These are phyloP conservation scores for Capniomyces stellatus DNA, from an alignment of 371 early-diverging fungal genomes.

Conservation along the genomic window DNA sequence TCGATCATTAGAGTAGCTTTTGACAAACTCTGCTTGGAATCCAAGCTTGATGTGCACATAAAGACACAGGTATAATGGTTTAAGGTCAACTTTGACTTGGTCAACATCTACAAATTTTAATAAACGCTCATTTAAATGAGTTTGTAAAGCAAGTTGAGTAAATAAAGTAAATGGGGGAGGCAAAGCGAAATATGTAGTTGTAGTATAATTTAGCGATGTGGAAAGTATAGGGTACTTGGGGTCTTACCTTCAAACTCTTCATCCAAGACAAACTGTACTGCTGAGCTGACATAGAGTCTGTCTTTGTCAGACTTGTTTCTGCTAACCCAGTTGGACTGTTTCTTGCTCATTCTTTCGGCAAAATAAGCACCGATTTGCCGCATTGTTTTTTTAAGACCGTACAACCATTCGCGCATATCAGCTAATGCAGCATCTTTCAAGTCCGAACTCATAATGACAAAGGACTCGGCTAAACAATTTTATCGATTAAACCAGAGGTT, in stretches of 20 bases:
- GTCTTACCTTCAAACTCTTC: slow-evolving; percentile 61
- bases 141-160: too few species aligned
- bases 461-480: slow-evolving; percentile 26
- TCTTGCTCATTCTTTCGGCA: slow-evolving; percentile 51
- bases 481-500: not conserved
- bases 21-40: slow-evolving; percentile 60
- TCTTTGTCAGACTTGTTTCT: slow-evolving; percentile 12
- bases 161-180: too few species aligned
- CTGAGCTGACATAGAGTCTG: slow-evolving; percentile 45
- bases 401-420: slow-evolving; percentile 85
- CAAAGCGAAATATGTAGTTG: too few species aligned
- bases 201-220: not conserved
- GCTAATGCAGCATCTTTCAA: slow-evolving; percentile 65
- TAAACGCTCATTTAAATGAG: too few species aligned
- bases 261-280: slow-evolving; percentile 71
- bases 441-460: slow-evolving; percentile 65
- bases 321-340: slow-evolving; percentile 31
- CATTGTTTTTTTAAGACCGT: slow-evolving; percentile 58
- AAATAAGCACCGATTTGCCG: slow-evolving; percentile 69
- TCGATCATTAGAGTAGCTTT: slow-evolving; percentile 82
- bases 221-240: not conserved
- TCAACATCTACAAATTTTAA: slow-evolving; percentile 32
- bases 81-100: slow-evolving; percentile 59
- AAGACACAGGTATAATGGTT: slow-evolving; percentile 85
- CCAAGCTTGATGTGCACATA: slow-evolving; percentile 88